phyloP scores from a whole-genome alignment of 441 rosid genomes.

The Erysimum cheiri region DNA sequence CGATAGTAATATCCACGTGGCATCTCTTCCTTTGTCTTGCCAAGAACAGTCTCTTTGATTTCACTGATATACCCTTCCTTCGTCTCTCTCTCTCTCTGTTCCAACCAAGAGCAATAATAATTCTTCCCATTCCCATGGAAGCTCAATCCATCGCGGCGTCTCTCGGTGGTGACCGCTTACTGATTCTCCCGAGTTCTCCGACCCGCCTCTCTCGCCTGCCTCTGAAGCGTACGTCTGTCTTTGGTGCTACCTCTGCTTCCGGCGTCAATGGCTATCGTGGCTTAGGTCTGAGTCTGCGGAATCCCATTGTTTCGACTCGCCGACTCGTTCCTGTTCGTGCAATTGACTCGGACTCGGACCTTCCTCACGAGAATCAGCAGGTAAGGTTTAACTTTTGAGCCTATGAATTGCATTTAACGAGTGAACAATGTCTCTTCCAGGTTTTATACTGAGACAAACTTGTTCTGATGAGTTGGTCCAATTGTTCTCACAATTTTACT shows the following conservation, averaged over 20 bases:
- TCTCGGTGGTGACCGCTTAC: conserved; percentile 18
- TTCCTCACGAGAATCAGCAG: conserved; percentile 59
- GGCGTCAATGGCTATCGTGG: conserved; percentile 24
- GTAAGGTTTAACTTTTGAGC: conserved; percentile 34
- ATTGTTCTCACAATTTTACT: background rate
- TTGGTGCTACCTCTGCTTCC: background rate
- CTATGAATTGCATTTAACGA: background rate
- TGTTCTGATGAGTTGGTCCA: background rate
- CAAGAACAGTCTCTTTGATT: background rate
- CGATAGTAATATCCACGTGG: conserved; percentile 46
- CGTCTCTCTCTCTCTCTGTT: conserved; percentile 9
- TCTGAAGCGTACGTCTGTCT: conserved; percentile 27
- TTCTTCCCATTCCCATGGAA: conserved; percentile 38
- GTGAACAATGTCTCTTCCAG: background rate
- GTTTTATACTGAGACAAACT: background rate
- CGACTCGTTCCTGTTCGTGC: conserved; percentile 54
- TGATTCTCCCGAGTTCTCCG: conserved; percentile 17
- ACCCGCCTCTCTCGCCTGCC: conserved; percentile 24
- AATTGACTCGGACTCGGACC: conserved; percentile 64
- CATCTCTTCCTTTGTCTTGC: background rate
- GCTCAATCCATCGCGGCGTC: conserved; percentile 45
- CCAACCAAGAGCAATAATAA: background rate
- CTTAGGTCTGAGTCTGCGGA: conserved; percentile 10
- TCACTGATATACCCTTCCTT: background rate
- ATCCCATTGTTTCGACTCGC: conserved; percentile 44